A percentile compares a stretch with the other conserved stretches of the same genome.
Conservation (phyloP, 768 basidiomycete genomes). For the Saitozyma podzolica region DNA sequence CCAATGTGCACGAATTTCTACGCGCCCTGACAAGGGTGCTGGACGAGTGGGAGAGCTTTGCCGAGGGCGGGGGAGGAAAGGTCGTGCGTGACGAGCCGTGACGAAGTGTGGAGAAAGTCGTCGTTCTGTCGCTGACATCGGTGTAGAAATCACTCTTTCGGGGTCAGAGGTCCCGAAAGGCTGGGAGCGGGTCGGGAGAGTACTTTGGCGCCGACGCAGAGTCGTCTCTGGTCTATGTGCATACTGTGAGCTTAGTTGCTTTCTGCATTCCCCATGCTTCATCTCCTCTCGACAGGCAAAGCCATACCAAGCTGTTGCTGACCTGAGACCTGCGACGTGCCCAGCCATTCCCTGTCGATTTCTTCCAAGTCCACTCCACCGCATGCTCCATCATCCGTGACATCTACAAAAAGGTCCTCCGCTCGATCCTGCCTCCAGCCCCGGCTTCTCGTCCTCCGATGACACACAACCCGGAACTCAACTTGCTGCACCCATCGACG, state of each 20-base stretch:
- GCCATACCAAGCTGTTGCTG: not conserved
- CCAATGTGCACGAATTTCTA: conserved; percentile 25
- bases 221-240: conserved; percentile 32
- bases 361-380: conserved; percentile 30
- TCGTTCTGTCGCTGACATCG: conserved; percentile 1
- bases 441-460: not conserved
- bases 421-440: conserved; percentile 37
- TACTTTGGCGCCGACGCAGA: conserved; percentile 20
- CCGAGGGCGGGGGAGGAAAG: conserved; percentile 36
- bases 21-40: conserved; percentile 30
- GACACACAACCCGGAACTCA: not conserved
- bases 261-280: not conserved
- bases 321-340: not conserved
- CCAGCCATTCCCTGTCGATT: conserved; percentile 43
- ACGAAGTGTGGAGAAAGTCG: not conserved
- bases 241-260: conserved; percentile 24
- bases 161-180: conserved; percentile 32
- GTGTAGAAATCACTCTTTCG: conserved; percentile 40
- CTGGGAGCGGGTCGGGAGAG: conserved; percentile 14
- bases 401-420: conserved; percentile 44
- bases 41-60: conserved; percentile 49
- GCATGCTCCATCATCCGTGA: conserved; percentile 44
- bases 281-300: not conserved
- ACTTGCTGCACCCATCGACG: conserved; percentile 34
- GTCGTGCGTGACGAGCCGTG: conserved; percentile 36